Evolutionary conservation across 169 alveolate genomes (phyloP), one percentile per base, ranked within the genome.

Genomic region (Plasmodium falciparum): DNA sequence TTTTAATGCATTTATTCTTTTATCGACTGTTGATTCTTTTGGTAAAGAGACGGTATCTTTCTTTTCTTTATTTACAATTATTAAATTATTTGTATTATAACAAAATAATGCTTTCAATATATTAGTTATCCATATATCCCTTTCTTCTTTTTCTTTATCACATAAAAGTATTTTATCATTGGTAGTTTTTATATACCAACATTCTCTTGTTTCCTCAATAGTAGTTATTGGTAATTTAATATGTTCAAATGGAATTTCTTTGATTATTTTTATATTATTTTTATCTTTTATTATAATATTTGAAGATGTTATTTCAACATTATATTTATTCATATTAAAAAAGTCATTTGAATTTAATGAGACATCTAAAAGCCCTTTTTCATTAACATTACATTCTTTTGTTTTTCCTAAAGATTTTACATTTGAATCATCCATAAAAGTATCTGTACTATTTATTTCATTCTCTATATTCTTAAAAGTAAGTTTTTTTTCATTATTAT

Each of bases 191-290:
- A 78, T 52, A n/a, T 69, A 50, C 90, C 90, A 78, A 29, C 90
- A 78, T 49, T 78, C 90, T 59, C 90, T 66, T 45, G 90, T 78
- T 78, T 78, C 90, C 67, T 78, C 90, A 52, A 78, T 78, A 13
- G 90, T 78, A 45, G 66, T 78, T 50, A 78, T 78, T 78, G 90
- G 90, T 39, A 78, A 65, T 70, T 78, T 78, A 66, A 78, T 59
- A 45, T 22, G 13, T 8, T 66, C 54, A 78, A 50, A 78, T 78
- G 80, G 15, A 11, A 78, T 26, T 17, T 65, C 80, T 54, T 78
- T 78, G 7, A 78, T 52, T 43, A 78, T 78, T 29, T 78, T 78
- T 20, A 58, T 49, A 49, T 65, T 67, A 9, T 78, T 67, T 39
- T 45, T 52, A 13, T 78, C 90, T 71, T 47, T 78, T 66, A 78